phyloP scores from a whole-genome alignment of 1,284 basidiomycete species.

The Ustilago bromivora region DNA sequence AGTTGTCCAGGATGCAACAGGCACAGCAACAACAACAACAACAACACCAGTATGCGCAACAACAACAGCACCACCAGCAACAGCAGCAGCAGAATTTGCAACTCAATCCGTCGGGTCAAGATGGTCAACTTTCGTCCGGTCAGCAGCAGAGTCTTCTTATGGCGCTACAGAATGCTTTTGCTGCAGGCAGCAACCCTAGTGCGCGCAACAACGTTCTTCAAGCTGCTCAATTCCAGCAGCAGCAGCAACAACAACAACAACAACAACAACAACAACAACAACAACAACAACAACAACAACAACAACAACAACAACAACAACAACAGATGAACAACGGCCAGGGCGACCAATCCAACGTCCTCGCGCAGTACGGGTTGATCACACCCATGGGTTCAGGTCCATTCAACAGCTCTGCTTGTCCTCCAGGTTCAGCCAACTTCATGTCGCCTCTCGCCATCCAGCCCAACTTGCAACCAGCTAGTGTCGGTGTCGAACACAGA shows the following conservation, averaged over 20 bases:
- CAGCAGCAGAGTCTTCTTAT: constrained; percentile 49
- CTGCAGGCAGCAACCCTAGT: constrained; percentile 43
- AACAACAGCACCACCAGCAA: constrained; percentile 3
- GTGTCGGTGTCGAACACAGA: constrained; percentile 37
- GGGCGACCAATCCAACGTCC: constrained; percentile 32
- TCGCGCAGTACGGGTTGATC: constrained; percentile 63
- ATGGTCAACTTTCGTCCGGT: constrained; percentile 39
- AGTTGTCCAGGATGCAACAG: constrained; percentile 48
- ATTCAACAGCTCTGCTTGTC: constrained; percentile 48
- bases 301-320: constrained; percentile 7
- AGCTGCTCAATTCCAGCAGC: constrained; percentile 31
- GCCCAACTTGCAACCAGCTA: constrained; percentile 45
- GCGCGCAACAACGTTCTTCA: constrained; percentile 44
- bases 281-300: constrained; percentile 3
- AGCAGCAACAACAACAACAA: constrained; percentile 11
- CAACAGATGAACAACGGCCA: constrained; percentile 17
- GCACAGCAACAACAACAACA: constrained; percentile 20
- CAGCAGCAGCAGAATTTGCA: constrained; percentile 23
- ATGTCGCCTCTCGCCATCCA: constrained; percentile 62
- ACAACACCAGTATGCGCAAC: constrained; percentile 14
- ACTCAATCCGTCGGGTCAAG: constrained; percentile 23
- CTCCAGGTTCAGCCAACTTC: constrained; percentile 42
- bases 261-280: constrained; percentile 16
- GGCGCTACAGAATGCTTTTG: constrained; percentile 46
- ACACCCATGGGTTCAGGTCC: constrained; percentile 59